Conservation (phyloP, 352 stramenopile genomes). For the Phytophthora gonapodyides region DNA sequence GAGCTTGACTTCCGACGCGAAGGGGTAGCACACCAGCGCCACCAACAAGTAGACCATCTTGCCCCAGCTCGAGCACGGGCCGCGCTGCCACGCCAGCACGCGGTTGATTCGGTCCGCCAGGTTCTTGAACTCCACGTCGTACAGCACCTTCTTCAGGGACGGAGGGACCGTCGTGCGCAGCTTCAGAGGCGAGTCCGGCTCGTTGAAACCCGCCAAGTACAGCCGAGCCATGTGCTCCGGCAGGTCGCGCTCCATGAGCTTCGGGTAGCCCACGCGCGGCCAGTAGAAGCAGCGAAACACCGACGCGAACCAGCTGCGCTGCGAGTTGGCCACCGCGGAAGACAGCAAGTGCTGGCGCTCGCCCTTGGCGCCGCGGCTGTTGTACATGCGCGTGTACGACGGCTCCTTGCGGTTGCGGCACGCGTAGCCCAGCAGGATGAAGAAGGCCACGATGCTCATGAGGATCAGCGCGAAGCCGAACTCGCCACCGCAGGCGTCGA, state of each 20-base stretch:
- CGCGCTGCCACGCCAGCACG: constrained; percentile 55
- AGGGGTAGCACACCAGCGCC: constrained; percentile 70
- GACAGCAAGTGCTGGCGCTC: constrained; percentile 72
- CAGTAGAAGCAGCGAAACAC: constrained; percentile 74
- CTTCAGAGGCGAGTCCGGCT: constrained; percentile 60
- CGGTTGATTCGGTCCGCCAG: constrained; percentile 73
- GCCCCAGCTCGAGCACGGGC: constrained; percentile 55
- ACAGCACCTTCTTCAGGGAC: constrained; percentile 64
- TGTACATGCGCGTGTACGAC: constrained; percentile 59
- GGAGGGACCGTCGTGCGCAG: constrained; percentile 63
- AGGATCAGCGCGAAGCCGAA: constrained; percentile 72
- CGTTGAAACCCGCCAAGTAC: constrained; percentile 73
- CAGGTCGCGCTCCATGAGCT: constrained; percentile 80
- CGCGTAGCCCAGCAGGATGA: constrained; percentile 74
- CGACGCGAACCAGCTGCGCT: constrained; percentile 58
- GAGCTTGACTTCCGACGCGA: constrained; percentile 63
- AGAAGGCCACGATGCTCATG: constrained; percentile 67
- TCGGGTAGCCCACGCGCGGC: constrained; percentile 76
- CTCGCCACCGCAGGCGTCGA: constrained; percentile 78
- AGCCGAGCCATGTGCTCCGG: constrained; percentile 80
- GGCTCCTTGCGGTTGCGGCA: constrained; percentile 75
- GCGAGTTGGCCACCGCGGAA: constrained; percentile 58
- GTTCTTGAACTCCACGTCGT: constrained; percentile 67
- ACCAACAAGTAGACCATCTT: constrained; percentile 67
- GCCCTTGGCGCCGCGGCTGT: constrained; percentile 47